A percentile compares a stretch with the other conserved stretches of the same genome.
Evolutionary conservation across 805 yeast species (phyloP).

Genomic region (Lipomyces kockii): DNA sequence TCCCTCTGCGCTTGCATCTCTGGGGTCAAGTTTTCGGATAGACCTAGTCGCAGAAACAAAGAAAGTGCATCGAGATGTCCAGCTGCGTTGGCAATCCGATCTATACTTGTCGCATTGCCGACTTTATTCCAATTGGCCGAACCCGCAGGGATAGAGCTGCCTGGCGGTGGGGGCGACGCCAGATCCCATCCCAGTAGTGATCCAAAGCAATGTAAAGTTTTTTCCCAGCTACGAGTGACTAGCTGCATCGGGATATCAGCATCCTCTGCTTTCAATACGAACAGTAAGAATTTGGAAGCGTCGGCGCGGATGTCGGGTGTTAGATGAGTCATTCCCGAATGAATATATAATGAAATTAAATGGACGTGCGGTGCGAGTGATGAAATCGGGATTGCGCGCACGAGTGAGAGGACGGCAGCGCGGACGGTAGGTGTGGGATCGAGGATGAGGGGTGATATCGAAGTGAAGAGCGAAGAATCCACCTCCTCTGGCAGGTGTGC

Average conservation of each 20-base stretch:
- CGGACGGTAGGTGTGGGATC: slow-evolving; percentile 74
- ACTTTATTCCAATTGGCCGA: slow-evolving; percentile 13
- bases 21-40: slow-evolving; percentile 34
- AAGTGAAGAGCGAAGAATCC: slow-evolving; percentile 56
- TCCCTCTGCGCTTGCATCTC: slow-evolving; percentile 33
- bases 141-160: not conserved
- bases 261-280: slow-evolving; percentile 54
- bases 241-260: slow-evolving; percentile 51
- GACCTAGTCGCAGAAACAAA: slow-evolving; percentile 53
- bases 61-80: slow-evolving; percentile 49
- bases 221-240: slow-evolving; percentile 67
- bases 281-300: slow-evolving; percentile 67
- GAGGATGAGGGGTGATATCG: slow-evolving; percentile 64
- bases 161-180: not conserved
- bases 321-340: slow-evolving; percentile 93
- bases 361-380: slow-evolving; percentile 44
- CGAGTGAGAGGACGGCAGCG: slow-evolving; percentile 55
- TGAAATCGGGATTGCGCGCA: slow-evolving; percentile 37
- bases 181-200: slow-evolving; percentile 71
- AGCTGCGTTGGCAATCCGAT: slow-evolving; percentile 38
- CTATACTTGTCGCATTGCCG: slow-evolving; percentile 42
- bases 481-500: slow-evolving; percentile 26
- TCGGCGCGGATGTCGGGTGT: slow-evolving; percentile 74
- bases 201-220: slow-evolving; percentile 68
- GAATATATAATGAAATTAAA: slow-evolving; percentile 65